Percentiles rank a stretch among this genome's conserved stretches.
These are phyloP conservation scores for Fusarium agapanthi DNA, from an alignment of 2,329 filamentous ascomycete genomes.

Conservation along the genomic window DNA sequence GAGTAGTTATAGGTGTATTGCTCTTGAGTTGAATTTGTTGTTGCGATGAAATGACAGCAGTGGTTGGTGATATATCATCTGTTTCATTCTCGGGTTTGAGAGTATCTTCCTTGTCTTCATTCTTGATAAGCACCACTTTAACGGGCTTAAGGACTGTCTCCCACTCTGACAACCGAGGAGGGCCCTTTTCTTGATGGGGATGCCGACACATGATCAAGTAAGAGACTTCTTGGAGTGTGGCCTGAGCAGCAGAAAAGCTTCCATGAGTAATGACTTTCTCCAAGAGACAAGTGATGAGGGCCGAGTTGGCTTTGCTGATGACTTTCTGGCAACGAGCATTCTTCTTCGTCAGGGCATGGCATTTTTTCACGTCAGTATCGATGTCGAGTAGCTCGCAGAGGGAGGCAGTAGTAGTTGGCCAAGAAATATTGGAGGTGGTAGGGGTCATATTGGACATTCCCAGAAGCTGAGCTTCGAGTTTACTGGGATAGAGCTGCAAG, in stretches of 20 bases:
- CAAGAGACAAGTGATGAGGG: conserved; percentile 9
- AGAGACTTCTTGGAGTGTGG: conserved; percentile 22
- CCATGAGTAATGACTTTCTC: conserved; percentile 6
- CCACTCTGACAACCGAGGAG: conserved; percentile 15
- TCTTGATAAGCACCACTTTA: neutral
- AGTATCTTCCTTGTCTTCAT: conserved; percentile 8
- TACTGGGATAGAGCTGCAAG: neutral
- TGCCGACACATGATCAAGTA: conserved; percentile 29
- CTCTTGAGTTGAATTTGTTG: neutral
- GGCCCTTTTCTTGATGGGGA: neutral
- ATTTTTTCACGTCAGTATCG: conserved; percentile 1
- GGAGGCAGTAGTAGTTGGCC: conserved; percentile 12
- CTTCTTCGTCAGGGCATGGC: conserved; percentile 11
- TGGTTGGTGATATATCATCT: neutral
- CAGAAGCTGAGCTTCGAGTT: neutral
- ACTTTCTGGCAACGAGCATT: neutral
- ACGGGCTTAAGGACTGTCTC: conserved; percentile 3
- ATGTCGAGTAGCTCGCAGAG: conserved; percentile 16
- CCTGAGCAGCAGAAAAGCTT: conserved; percentile 19
- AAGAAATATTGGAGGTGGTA: neutral
- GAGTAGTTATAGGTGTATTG: neutral
- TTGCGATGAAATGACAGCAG: neutral
- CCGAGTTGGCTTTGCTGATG: neutral
- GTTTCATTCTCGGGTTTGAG: neutral
- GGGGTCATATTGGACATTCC: conserved; percentile 10